Conservation (phyloP, 495 filamentous ascomycete species). For the Aspergillus sclerotioniger region DNA sequence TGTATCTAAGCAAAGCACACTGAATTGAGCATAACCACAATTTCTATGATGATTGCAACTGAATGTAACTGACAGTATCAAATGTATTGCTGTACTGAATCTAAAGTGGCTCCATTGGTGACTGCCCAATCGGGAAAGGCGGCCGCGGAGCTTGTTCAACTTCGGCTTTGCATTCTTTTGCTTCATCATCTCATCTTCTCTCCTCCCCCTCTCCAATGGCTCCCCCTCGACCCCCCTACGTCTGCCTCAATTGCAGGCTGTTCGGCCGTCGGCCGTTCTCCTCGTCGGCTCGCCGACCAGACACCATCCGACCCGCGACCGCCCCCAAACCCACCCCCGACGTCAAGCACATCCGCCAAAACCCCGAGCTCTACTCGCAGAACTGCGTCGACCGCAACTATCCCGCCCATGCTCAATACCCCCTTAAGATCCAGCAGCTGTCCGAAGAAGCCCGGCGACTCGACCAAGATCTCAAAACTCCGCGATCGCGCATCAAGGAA, state of each 20-base stretch:
- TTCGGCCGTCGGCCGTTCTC: slow-evolving; percentile 33
- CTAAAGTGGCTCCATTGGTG: neutral
- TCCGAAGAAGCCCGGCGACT: slow-evolving; percentile 62
- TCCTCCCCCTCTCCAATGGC: slow-evolving; percentile 23
- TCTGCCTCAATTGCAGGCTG: slow-evolving; percentile 41
- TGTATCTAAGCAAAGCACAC: no score
- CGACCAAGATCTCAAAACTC: slow-evolving; percentile 37
- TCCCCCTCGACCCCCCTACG: slow-evolving; percentile 26
- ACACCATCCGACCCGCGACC: slow-evolving; percentile 56
- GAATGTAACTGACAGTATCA: no score
- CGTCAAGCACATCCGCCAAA: slow-evolving; percentile 84
- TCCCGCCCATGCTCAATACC: slow-evolving; percentile 59
- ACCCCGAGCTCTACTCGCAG: slow-evolving; percentile 70
- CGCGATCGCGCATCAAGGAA: slow-evolving; percentile 40
- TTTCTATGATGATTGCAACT: no score
- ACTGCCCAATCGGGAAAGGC: slow-evolving; percentile 15
- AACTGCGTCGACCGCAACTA: slow-evolving; percentile 90
- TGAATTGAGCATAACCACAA: no score
- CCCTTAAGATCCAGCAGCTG: slow-evolving; percentile 66
- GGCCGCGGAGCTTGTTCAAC: neutral
- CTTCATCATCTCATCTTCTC: neutral
- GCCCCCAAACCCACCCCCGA: slow-evolving; percentile 80
- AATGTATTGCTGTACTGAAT: no score
- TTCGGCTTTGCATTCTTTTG: neutral
- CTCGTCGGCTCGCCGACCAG: slow-evolving; percentile 24